Conservation (phyloP, 371 early-diverging fungal genomes). For the Mortierella sp. region DNA sequence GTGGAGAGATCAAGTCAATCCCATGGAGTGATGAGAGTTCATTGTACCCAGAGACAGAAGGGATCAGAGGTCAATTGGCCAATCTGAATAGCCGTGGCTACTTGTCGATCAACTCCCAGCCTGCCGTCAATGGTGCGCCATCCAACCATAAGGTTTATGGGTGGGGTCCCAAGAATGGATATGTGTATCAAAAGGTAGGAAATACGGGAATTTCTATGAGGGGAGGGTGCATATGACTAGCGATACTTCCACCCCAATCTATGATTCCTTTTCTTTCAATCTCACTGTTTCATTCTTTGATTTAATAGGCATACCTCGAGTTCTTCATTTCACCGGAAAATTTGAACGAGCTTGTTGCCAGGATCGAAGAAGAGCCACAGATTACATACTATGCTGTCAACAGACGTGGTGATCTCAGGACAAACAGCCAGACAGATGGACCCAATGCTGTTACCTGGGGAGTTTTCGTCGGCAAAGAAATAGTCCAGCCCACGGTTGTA, state of each 20-base stretch:
- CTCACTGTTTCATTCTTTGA: neutral
- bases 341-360: constrained; percentile 75
- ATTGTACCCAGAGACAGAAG: constrained; percentile 84
- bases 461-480: constrained; percentile 98
- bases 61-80: constrained; percentile 79
- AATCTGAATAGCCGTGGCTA: constrained; percentile 85
- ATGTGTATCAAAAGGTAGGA: constrained; percentile 92
- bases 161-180: constrained; percentile 98
- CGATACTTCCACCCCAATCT: neutral
- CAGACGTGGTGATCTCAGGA: constrained; percentile 85
- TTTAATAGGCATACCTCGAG: constrained; percentile 87
- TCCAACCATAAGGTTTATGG: constrained; percentile 87
- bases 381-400: constrained; percentile 95
- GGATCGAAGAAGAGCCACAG: constrained; percentile 74
- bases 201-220: neutral
- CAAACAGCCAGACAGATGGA: constrained; percentile 86
- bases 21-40: constrained; percentile 93
- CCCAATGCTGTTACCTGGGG: constrained; percentile 99
- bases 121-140: constrained; percentile 92
- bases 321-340: constrained; percentile 88
- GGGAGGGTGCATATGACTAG: neutral
- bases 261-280: neutral
- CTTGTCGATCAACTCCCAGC: constrained; percentile 97
- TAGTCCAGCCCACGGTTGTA: constrained; percentile 97
- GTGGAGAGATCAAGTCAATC: constrained; percentile 79